Evolutionary conservation across 257 asterid species (phyloP).

Genomic region (Jaltomata sinuosa): DNA sequence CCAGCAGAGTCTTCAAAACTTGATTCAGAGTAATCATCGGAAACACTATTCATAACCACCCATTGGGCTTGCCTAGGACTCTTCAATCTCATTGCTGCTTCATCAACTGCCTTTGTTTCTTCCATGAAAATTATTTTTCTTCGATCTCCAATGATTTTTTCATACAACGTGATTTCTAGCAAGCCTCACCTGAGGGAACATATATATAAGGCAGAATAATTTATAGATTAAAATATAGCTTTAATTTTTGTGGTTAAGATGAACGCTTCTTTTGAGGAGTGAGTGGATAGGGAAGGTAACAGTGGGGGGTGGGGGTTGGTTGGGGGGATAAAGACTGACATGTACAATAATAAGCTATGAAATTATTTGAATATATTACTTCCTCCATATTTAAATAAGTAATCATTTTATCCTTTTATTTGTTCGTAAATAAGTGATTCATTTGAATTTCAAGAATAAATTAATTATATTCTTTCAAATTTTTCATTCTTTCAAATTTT

Average conservation of each 20-base stretch:
- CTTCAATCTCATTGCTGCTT: conserved; percentile 11
- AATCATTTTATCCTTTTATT: no score
- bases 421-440: no score
- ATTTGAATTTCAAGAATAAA: no score
- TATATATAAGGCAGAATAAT: not conserved
- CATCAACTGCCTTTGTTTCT: conserved; percentile 5
- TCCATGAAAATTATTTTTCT: conserved; percentile 5
- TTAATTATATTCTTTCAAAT: no score
- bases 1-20: conserved; percentile 11
- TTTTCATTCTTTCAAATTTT: no score
- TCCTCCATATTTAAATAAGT: conserved; percentile 11
- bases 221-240: not conserved
- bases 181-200: not conserved
- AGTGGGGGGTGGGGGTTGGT: no score
- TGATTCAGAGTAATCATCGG: conserved; percentile 15
- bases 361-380: conserved; percentile 3
- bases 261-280: not conserved
- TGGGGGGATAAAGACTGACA: not conserved
- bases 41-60: conserved; percentile 8
- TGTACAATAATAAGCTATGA: not conserved
- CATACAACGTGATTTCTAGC: not conserved
- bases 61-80: conserved; percentile 16
- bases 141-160: not conserved
- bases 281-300: not conserved
- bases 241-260: not conserved